Evolutionary conservation across 75 land plant species (phyloP).

Genomic region (Cupressus sempervirens): DNA sequence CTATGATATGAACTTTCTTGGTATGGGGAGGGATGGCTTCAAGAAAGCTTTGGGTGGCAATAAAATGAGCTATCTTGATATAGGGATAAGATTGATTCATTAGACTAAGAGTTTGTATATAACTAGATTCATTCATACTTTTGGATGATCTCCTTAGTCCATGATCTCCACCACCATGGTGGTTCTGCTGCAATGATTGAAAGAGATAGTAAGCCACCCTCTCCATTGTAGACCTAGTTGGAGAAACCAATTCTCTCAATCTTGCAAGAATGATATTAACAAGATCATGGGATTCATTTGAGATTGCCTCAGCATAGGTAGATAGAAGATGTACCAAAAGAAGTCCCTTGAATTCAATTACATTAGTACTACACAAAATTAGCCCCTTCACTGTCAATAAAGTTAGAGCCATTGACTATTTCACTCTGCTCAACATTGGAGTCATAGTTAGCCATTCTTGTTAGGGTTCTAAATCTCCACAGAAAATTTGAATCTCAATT

Average conservation of each 20-base stretch:
- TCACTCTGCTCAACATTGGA: not conserved
- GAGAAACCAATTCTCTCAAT: constrained; percentile 56
- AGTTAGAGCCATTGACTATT: constrained; percentile 10
- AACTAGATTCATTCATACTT: constrained; percentile 4
- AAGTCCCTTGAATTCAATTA: constrained; percentile 30
- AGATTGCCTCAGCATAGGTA: constrained; percentile 28
- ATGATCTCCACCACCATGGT: constrained; percentile 12
- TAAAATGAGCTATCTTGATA: constrained; percentile 59
- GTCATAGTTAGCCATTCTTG: not conserved
- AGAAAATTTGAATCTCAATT: no score
- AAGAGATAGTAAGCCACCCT: constrained; percentile 50
- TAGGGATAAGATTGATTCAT: constrained; percentile 60
- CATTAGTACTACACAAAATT: not conserved
- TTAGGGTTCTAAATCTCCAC: no score
- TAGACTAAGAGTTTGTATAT: constrained; percentile 44
- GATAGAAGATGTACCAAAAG: constrained; percentile 43
- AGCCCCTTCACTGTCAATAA: not conserved
- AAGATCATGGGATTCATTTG: constrained; percentile 28
- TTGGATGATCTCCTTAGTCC: not conserved
- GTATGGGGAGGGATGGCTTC: constrained; percentile 27
- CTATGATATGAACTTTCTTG: constrained; percentile 44
- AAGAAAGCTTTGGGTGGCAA: constrained; percentile 65
- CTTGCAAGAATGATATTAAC: constrained; percentile 62
- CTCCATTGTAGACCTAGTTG: constrained; percentile 38
- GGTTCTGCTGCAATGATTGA: constrained; percentile 35